Base-by-base conservation (phyloP, 1,139 yeast species). In the Pichia sp. region DNA sequence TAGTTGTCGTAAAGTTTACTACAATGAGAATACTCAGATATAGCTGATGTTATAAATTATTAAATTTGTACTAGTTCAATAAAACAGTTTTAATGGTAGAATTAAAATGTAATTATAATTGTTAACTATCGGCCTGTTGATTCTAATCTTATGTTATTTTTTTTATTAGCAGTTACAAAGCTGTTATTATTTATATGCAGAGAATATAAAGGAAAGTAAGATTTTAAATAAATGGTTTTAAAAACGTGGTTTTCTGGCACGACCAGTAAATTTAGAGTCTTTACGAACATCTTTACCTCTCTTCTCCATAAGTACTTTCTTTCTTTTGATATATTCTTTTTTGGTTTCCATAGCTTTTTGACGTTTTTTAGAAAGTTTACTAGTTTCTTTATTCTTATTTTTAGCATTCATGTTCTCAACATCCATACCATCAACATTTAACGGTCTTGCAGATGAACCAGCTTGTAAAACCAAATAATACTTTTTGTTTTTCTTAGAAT, bases 201-300 rank as follows among this genome's bases (percentile, higher is more conserved):
- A 10, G 31, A 34, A 34, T 10, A 28, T 7, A n/a, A 2, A 34
- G 18, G 18, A 18, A 18, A 18, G 18, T 18, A 18, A 18, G 18
- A 18, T 18, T 18, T 18, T 18, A 18, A 18, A 18, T 18, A 18
- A 18, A 18, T 18, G 18, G 18, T 18, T 18, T 18, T 65, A 90
- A 67, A 92, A 92, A 59, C 86, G 76, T 28, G 95, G 82, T 58
- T 86, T 79, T 77, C 99, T 83, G 74, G 85, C 85, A 70, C 99
- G 80, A 41, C 95, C 98, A 3, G 97, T 87, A 67, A 83, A 92
- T 65, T 85, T 88, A 49, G 96, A 86, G 65, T 92, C 98, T 55
- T 75, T 75, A 3, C 97, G 96, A 18, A 90, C 97, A 42, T 71
- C 73, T 64, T 86, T 86, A 50, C 98, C 98, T 64, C 97, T 80